These are phyloP conservation scores for Crithidia bombi DNA, from an alignment of 208 protist genomes.

Conservation along the genomic window DNA sequence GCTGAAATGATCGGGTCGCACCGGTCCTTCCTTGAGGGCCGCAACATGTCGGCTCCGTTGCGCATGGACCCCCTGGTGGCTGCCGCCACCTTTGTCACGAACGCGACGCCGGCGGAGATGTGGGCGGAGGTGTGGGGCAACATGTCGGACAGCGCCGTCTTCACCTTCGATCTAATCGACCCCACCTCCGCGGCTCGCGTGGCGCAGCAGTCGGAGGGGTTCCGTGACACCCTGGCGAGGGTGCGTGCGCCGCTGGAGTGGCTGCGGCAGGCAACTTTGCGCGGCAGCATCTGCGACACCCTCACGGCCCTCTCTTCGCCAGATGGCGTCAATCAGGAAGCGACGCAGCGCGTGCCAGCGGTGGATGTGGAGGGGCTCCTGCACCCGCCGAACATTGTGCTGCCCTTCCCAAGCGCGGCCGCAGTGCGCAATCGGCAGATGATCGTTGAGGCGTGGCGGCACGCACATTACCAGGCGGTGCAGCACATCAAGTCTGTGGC, in stretches of 20 bases:
- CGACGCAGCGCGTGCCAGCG: background rate
- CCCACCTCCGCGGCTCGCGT: constrained; percentile 1
- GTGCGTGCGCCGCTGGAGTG: constrained; percentile 25
- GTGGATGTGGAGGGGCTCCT: constrained; percentile 23
- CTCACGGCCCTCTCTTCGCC: constrained; percentile 22
- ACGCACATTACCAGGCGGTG: background rate
- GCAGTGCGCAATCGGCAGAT: constrained; percentile 22
- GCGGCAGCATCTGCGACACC: constrained; percentile 26
- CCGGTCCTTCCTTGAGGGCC: constrained; percentile 1
- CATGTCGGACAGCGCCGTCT: constrained; percentile 34
- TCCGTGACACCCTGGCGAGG: constrained; percentile 25
- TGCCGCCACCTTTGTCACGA: constrained; percentile 4
- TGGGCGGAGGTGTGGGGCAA: constrained; percentile 34
- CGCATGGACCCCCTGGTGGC: constrained; percentile 19
- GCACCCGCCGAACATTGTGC: constrained; percentile 1
- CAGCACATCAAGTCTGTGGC: background rate
- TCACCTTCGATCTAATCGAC: constrained; percentile 31
- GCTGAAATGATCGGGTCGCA: constrained; percentile 14
- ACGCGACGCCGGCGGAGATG: constrained; percentile 14
- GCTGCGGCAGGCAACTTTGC: constrained; percentile 27
- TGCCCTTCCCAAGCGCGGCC: background rate
- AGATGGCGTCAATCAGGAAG: background rate
- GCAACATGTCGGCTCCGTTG: constrained; percentile 1
- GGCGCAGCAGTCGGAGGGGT: constrained; percentile 23
- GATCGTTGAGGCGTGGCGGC: constrained; percentile 27